phyloP scores from a whole-genome alignment of 208 protist genomes.

The Tetramitus jugosus region DNA sequence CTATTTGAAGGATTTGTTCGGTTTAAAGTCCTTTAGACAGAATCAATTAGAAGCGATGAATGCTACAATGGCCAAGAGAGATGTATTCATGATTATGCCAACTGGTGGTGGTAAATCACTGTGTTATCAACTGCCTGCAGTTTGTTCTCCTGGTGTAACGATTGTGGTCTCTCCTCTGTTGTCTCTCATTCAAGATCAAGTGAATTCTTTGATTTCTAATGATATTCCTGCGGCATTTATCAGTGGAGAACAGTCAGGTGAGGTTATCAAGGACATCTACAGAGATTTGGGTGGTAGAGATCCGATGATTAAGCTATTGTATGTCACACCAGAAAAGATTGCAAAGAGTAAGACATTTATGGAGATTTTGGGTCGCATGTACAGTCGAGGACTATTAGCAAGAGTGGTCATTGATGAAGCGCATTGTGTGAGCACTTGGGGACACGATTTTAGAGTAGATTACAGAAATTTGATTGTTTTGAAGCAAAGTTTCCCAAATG shows the following conservation, averaged over 20 bases:
- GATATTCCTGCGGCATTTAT: constrained; percentile 22
- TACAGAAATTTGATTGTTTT: constrained; percentile 43
- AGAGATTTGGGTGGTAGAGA: constrained; percentile 20
- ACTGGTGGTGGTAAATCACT: constrained; percentile 67
- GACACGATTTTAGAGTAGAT: constrained; percentile 69
- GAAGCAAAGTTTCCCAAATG: constrained; percentile 26
- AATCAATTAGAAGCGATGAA: constrained; percentile 85
- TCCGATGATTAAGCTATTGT: constrained; percentile 44
- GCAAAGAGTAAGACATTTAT: constrained; percentile 32
- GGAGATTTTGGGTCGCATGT: constrained; percentile 26
- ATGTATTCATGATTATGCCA: constrained; percentile 81
- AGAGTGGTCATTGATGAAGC: constrained; percentile 75
- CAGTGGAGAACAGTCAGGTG: background rate
- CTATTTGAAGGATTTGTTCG: background rate
- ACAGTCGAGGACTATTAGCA: constrained; percentile 30
- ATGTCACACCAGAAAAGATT: constrained; percentile 67
- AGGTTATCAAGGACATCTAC: constrained; percentile 25
- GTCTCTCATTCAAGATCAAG: constrained; percentile 74
- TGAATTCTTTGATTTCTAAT: constrained; percentile 26
- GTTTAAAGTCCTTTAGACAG: background rate
- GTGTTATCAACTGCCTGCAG: constrained; percentile 67
- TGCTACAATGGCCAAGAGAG: constrained; percentile 67
- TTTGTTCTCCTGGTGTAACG: constrained; percentile 37
- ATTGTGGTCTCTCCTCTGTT: constrained; percentile 69
- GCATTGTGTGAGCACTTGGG: constrained; percentile 75